Base-by-base conservation (phyloP, 148 eudicot genomes). In the Rhododendron vialii region DNA sequence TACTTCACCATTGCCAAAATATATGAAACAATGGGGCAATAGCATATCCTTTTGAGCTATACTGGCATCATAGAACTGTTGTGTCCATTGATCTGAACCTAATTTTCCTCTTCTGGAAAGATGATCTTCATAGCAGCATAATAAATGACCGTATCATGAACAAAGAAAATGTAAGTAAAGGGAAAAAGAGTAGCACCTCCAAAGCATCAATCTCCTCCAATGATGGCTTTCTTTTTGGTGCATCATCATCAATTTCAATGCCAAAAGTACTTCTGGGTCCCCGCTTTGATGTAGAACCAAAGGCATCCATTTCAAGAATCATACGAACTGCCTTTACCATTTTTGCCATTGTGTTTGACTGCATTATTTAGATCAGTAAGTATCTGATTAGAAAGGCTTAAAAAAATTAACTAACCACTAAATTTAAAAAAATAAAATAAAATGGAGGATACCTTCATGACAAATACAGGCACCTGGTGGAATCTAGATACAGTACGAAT, bases 171-270 rank as follows among this genome's bases (percentile, higher is more conserved):
- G 8, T 24, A 59, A 20, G 35, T 57, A 51, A 38, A 47, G 75
- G 36, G 63, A 78, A 83, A 83, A 65, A 33, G 45, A 67, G 12
- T 18, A 6, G 48, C 88, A 97, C 99, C 99, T 97, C 98, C 89
- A 95, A 93, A 89, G 99, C 99, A 94, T 95, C 99, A 53, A 97
- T 93, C 91, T 97, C 99, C 90, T 97, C 99, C 74, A 97, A 53
- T 12, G 99, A 93, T 55, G 98, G 98, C 86, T 94, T 97, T 84
- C 94, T 88, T 87, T 82, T 87, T 41, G 98, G 98, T 69, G 95
- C 95, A 87, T 97, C 99, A 84, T 95, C 96, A 89, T 94, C 95
- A 84, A 97, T 92, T 85, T 92, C 93, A 78, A 95, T 93, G 84
- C 94, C 94, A 61, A 88, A 86, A 71, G 90, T 83, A 88, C 82